Percentiles rank a stretch among this genome's conserved stretches.
Evolutionary conservation across 2,329 filamentous ascomycete species (phyloP).

Genomic region (Colletotrichum sp.): DNA sequence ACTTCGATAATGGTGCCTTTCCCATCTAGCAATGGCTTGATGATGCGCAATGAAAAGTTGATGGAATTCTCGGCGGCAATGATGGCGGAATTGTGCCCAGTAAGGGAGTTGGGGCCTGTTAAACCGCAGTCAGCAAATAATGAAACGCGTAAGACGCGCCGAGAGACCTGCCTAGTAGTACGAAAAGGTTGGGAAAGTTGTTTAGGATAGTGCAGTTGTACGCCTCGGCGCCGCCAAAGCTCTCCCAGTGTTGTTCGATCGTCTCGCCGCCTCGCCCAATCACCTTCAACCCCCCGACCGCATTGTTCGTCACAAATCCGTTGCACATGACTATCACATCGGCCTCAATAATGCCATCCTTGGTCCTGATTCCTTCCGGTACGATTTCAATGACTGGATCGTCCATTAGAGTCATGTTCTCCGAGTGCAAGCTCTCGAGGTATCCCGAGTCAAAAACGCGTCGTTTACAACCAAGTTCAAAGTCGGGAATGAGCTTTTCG

Average conservation of each 20-base stretch:
- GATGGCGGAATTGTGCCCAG: slow-evolving; percentile 65
- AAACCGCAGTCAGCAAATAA: background rate
- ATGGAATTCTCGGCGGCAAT: slow-evolving; percentile 65
- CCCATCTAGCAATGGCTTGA: slow-evolving; percentile 49
- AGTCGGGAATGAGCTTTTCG: slow-evolving; percentile 65
- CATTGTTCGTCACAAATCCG: slow-evolving; percentile 61
- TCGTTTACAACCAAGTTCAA: slow-evolving; percentile 67
- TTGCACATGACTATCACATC: slow-evolving; percentile 67
- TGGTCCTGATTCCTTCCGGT: slow-evolving; percentile 37
- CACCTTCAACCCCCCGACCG: slow-evolving; percentile 57
- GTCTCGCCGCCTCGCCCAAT: slow-evolving; percentile 53
- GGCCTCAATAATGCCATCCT: slow-evolving; percentile 48
- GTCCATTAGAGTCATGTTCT: slow-evolving; percentile 51
- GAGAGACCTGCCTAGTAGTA: slow-evolving; percentile 51
- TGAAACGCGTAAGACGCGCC: background rate
- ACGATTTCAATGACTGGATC: slow-evolving; percentile 53
- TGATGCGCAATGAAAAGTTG: slow-evolving; percentile 62
- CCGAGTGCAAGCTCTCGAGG: slow-evolving; percentile 53
- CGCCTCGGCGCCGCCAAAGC: slow-evolving; percentile 63
- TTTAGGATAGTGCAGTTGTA: slow-evolving; percentile 64
- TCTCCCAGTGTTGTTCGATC: slow-evolving; percentile 60
- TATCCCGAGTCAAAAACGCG: slow-evolving; percentile 64
- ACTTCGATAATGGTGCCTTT: slow-evolving; percentile 34
- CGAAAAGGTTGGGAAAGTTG: slow-evolving; percentile 69
- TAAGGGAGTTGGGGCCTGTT: slow-evolving; percentile 62